A percentile compares a stretch with the other conserved stretches of the same genome.
Conservation (phyloP, 1,139 yeast genomes). For the Taphrina pruni region DNA sequence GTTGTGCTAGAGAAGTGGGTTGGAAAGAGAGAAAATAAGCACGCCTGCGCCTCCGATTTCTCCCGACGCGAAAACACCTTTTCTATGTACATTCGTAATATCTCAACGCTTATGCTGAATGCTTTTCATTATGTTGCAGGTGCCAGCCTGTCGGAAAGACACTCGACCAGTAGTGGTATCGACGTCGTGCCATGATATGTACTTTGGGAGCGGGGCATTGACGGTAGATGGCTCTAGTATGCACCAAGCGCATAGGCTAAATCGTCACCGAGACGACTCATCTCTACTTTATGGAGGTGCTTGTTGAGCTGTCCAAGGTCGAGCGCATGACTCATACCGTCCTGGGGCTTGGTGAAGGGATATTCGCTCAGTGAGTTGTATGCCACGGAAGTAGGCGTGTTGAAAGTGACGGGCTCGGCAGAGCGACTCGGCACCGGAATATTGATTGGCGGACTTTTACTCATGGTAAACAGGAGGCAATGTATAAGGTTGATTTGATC, state of each 20-base stretch:
- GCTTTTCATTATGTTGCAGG: neutral
- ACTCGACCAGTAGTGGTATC: neutral
- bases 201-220: neutral
- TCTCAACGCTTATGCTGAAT: neutral
- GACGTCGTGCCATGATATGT: neutral
- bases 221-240: neutral
- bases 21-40: neutral
- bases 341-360: conserved; percentile 9
- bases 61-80: neutral
- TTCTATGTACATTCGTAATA: neutral
- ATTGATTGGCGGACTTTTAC: conserved; percentile 20
- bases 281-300: conserved; percentile 31
- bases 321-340: conserved; percentile 11
- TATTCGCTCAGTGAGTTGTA: conserved; percentile 15
- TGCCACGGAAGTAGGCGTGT: conserved; percentile 15
- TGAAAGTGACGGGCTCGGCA: conserved; percentile 8
- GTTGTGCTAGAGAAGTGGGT: neutral
- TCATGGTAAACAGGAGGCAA: neutral
- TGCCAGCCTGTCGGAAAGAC: neutral
- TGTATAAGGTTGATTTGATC: too few relatives aligned
- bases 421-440: conserved; percentile 9
- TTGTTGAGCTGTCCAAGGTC: conserved; percentile 19
- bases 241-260: conserved; percentile 27
- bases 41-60: conserved; percentile 17
- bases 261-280: conserved; percentile 35